A percentile compares a stretch with the other conserved stretches of the same genome.
These are phyloP conservation scores for Populus hybrid DNA, from an alignment of 441 rosid species.

Conservation along the genomic window DNA sequence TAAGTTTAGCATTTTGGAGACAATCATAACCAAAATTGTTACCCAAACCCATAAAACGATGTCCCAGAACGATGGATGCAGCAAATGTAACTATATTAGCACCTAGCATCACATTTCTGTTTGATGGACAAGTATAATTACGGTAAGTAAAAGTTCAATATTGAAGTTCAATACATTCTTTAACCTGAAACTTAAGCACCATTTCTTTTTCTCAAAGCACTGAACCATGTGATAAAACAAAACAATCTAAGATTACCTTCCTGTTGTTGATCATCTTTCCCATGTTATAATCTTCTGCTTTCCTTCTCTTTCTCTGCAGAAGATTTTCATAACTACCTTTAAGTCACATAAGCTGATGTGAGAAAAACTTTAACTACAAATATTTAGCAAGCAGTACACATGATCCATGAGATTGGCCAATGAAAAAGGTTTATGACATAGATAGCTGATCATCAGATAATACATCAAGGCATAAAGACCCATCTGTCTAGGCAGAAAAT, in stretches of 20 bases:
- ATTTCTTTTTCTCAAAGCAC: not conserved
- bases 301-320: constrained; percentile 86
- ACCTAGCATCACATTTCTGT: not conserved
- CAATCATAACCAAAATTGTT: not conserved
- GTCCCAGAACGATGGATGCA: not conserved
- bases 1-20: not conserved
- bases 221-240: not conserved
- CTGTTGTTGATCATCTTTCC: constrained; percentile 59
- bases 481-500: not conserved
- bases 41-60: not conserved
- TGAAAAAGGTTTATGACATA: not conserved
- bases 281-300: constrained; percentile 59
- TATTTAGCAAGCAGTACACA: not conserved
- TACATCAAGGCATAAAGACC: not conserved
- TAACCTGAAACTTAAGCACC: not conserved
- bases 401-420: not conserved
- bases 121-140: not conserved
- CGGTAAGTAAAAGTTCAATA: not conserved
- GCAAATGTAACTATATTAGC: not conserved
- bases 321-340: constrained; percentile 15
- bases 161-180: not conserved
- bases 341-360: not conserved
- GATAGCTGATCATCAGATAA: not conserved
- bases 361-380: not conserved
- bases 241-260: constrained; percentile 49